These are phyloP conservation scores for Podospora pseudoanserina DNA, from an alignment of 495 filamentous ascomycete genomes.

Conservation along the genomic window DNA sequence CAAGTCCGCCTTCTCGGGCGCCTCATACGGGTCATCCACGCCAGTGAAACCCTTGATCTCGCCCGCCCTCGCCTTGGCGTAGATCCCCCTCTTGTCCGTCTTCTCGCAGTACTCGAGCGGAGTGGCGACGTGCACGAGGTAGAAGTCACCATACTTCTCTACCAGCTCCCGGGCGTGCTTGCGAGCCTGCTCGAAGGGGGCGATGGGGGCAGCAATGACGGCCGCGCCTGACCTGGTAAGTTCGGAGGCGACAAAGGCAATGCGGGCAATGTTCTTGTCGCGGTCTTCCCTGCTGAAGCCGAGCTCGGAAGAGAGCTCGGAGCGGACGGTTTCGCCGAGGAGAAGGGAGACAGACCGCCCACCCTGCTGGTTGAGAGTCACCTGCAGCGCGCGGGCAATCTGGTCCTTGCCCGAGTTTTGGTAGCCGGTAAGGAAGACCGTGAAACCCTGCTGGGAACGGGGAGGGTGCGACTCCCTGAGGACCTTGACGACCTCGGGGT, in stretches of 20 bases:
- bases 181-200: slow-evolving; percentile 78
- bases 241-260: slow-evolving; percentile 93
- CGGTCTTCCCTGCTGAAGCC: slow-evolving; percentile 93
- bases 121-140: slow-evolving; percentile 91
- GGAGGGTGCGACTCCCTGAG: slow-evolving; percentile 92
- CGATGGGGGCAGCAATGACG: slow-evolving; percentile 96
- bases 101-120: slow-evolving; percentile 87
- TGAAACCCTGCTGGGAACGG: slow-evolving; percentile 88
- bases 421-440: slow-evolving; percentile 95
- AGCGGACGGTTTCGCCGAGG: slow-evolving; percentile 89
- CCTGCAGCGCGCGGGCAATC: slow-evolving; percentile 90
- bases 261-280: slow-evolving; percentile 92
- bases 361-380: slow-evolving; percentile 97
- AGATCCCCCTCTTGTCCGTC: slow-evolving; percentile 92
- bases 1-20: slow-evolving; percentile 74
- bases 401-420: slow-evolving; percentile 95
- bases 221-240: slow-evolving; percentile 88
- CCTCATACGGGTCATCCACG: slow-evolving; percentile 96
- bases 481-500: slow-evolving; percentile 95
- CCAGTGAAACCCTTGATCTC: slow-evolving; percentile 99
- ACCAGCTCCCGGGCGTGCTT: slow-evolving; percentile 75
- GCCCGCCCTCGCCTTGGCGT: slow-evolving; percentile 74
- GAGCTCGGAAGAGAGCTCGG: slow-evolving; percentile 89
- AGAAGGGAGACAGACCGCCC: slow-evolving; percentile 91
- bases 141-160: slow-evolving; percentile 84